Evolutionary conservation across 441 rosid species (phyloP).

Genomic region (Pelargonium australe): DNA sequence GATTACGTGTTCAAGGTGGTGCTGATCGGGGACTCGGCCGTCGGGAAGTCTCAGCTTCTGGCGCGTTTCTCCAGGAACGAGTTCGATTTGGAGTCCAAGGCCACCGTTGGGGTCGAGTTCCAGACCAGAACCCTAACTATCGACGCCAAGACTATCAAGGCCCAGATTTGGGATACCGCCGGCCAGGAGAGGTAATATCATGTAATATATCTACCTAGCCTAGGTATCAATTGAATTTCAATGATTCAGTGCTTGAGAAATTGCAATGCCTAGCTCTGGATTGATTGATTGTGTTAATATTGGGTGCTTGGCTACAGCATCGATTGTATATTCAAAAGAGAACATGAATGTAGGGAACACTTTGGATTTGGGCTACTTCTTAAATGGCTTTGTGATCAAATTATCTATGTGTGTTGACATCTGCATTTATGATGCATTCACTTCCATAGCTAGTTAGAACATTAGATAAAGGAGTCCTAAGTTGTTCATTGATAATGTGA

Average conservation of each 20-base stretch:
- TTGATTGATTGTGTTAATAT: background rate
- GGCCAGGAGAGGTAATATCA: slow-evolving; percentile 23
- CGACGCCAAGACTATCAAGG: slow-evolving; percentile 22
- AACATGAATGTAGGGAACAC: no score
- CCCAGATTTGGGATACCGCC: slow-evolving; percentile 25
- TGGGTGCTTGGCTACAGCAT: background rate
- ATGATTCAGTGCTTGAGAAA: background rate
- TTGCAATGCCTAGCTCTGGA: background rate
- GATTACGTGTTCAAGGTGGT: slow-evolving; percentile 24
- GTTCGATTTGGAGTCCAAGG: slow-evolving; percentile 22
- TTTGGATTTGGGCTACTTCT: no score
- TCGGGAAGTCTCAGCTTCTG: slow-evolving; percentile 24
- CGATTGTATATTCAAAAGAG: background rate
- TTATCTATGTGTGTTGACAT: no score
- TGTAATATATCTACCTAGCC: no score
- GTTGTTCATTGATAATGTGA: no score
- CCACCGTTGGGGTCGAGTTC: slow-evolving; percentile 24
- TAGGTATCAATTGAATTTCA: background rate
- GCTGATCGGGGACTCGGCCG: slow-evolving; percentile 24
- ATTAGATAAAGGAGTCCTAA: no score
- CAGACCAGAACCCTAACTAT: slow-evolving; percentile 22
- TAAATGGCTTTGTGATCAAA: no score
- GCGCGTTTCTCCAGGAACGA: slow-evolving; percentile 23
- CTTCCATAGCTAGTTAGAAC: no score
- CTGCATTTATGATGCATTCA: no score